phyloP scores from a whole-genome alignment of 495 filamentous ascomycete species.

The Aspergillus indologenus region DNA sequence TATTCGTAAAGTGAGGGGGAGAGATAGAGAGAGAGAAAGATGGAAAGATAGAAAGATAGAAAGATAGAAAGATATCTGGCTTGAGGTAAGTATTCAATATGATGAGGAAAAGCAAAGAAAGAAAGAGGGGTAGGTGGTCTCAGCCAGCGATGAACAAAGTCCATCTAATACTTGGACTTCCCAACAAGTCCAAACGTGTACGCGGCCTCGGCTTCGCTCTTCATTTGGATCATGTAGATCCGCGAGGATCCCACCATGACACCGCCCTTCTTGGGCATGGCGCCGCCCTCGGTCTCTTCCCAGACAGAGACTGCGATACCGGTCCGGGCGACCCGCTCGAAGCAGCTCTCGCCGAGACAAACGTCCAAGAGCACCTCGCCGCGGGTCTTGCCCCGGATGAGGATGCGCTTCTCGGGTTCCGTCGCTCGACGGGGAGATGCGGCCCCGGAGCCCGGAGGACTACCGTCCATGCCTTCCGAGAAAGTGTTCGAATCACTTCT shows the following conservation, averaged over 20 bases:
- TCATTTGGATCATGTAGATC: slow-evolving; percentile 84
- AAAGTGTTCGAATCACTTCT: slow-evolving; percentile 24
- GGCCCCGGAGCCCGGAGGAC: slow-evolving; percentile 34
- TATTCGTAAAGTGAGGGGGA: neutral
- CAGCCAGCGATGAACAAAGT: neutral
- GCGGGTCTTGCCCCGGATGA: slow-evolving; percentile 67
- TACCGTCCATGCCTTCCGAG: slow-evolving; percentile 20
- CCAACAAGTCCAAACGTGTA: slow-evolving; percentile 62
- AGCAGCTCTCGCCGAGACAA: slow-evolving; percentile 76
- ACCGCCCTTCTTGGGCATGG: slow-evolving; percentile 65
- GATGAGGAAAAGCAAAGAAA: neutral
- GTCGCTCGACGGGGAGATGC: slow-evolving; percentile 34
- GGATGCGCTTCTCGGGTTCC: slow-evolving; percentile 72
- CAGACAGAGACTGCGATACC: slow-evolving; percentile 87
- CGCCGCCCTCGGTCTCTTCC: slow-evolving; percentile 73
- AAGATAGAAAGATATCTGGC: neutral
- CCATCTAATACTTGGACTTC: slow-evolving; percentile 52
- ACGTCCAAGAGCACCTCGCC: slow-evolving; percentile 73
- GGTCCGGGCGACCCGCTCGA: slow-evolving; percentile 74
- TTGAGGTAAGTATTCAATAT: neutral
- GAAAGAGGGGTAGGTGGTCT: neutral
- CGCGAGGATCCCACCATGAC: slow-evolving; percentile 63
- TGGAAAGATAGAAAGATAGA: neutral
- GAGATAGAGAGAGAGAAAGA: neutral
- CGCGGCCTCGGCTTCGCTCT: slow-evolving; percentile 57